These are phyloP conservation scores for Suhomyces bribrorum DNA, from an alignment of 1,139 yeast species.

Conservation along the genomic window DNA sequence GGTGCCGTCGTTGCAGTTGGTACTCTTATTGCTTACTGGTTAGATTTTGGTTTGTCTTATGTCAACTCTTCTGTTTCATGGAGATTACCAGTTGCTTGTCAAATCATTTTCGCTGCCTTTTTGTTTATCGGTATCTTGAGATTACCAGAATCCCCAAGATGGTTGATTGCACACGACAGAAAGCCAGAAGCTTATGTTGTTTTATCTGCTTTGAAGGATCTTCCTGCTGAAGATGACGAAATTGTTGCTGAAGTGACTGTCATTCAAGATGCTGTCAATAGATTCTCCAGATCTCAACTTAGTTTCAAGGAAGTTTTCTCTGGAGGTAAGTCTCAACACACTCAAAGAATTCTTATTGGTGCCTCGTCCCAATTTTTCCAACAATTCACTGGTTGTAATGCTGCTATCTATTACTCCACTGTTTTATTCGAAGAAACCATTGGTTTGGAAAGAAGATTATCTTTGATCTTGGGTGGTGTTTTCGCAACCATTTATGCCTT, in stretches of 20 bases:
- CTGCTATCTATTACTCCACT: slow-evolving; percentile 68
- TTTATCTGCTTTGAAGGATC: slow-evolving; percentile 42
- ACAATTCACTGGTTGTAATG: slow-evolving; percentile 66
- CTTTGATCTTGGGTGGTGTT: slow-evolving; percentile 65
- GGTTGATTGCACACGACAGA: slow-evolving; percentile 59
- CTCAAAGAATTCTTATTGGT: slow-evolving; percentile 60
- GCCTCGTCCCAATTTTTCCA: slow-evolving; percentile 65
- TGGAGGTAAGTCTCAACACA: slow-evolving; percentile 59
- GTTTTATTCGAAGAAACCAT: slow-evolving; percentile 59
- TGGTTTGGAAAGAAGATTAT: slow-evolving; percentile 49
- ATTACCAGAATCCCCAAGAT: slow-evolving; percentile 75
- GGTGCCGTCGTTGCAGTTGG: slow-evolving; percentile 75
- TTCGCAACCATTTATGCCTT: slow-evolving; percentile 62
- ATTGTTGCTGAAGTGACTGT: slow-evolving; percentile 45
- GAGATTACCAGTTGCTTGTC: slow-evolving; percentile 40
- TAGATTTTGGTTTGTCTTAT: slow-evolving; percentile 70
- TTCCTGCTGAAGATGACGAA: slow-evolving; percentile 43
- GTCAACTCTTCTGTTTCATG: slow-evolving; percentile 50
- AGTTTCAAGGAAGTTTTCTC: slow-evolving; percentile 54
- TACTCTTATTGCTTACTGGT: slow-evolving; percentile 73
- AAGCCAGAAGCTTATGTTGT: slow-evolving; percentile 50
- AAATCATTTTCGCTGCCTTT: slow-evolving; percentile 38
- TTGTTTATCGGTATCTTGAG: slow-evolving; percentile 37
- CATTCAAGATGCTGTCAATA: slow-evolving; percentile 44
- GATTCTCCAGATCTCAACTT: slow-evolving; percentile 39